A percentile compares a stretch with the other conserved stretches of the same genome.
Evolutionary conservation across 805 yeast genomes (phyloP).

Genomic region (Kazachstania bromeliacearum): DNA sequence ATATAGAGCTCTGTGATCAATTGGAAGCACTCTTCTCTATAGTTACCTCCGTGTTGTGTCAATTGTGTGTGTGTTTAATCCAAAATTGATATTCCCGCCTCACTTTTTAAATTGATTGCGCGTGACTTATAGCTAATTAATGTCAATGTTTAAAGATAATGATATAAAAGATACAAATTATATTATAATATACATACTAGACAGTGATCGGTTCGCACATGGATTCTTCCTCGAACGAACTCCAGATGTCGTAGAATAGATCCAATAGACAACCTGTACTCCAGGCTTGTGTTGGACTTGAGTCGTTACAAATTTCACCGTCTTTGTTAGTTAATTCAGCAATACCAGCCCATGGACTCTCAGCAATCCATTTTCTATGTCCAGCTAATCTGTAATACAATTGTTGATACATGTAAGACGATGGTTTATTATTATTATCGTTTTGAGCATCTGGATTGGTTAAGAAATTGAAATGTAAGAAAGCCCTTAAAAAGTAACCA

Average conservation of each 20-base stretch:
- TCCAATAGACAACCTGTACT: constrained; percentile 80
- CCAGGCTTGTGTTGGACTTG: constrained; percentile 97
- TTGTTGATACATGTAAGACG: constrained; percentile 46
- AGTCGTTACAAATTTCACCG: constrained; percentile 73
- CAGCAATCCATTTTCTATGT: constrained; percentile 59
- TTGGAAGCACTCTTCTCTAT: too few species aligned
- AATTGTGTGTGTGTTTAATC: too few species aligned
- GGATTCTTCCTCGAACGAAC: constrained; percentile 2
- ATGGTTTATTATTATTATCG: constrained; percentile 30
- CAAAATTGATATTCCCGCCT: too few species aligned
- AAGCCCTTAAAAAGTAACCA: constrained; percentile 84
- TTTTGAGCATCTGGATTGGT: constrained; percentile 31
- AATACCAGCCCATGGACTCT: constrained; percentile 88
- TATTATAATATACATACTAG: too few species aligned
- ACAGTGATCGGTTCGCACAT: too few species aligned
- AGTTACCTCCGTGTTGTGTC: too few species aligned
- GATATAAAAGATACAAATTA: too few species aligned
- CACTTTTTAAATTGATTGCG: too few species aligned
- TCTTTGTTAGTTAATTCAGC: constrained; percentile 87
- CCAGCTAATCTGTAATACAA: constrained; percentile 51
- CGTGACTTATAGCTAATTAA: too few species aligned
- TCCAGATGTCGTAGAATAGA: constrained; percentile 58
- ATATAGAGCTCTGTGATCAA: too few species aligned
- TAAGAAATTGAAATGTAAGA: constrained; percentile 41
- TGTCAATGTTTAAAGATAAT: too few species aligned